These are phyloP conservation scores for Tubosaeta sp. DNA, from an alignment of 768 basidiomycete genomes.

Conservation along the genomic window DNA sequence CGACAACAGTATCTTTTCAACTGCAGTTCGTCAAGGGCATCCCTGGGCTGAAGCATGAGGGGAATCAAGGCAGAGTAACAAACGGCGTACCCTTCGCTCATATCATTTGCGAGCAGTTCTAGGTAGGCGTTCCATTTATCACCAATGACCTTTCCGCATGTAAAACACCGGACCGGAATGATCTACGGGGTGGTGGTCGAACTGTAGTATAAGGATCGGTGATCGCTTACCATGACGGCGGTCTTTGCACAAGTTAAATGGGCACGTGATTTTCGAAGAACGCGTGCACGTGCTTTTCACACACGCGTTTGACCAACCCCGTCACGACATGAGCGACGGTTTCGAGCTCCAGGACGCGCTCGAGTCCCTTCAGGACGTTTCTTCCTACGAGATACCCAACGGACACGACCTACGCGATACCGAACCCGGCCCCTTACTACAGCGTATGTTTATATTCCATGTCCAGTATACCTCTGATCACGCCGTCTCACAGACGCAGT, in stretches of 20 bases:
- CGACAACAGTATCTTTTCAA: conserved; percentile 94
- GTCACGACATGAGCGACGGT: conserved; percentile 30
- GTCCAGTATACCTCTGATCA: conserved; percentile 6
- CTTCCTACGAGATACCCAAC: conserved; percentile 60
- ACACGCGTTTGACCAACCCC: conserved; percentile 4
- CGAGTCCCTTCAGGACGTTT: conserved; percentile 55
- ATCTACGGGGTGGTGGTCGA: conserved; percentile 50
- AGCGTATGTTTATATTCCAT: conserved; percentile 40
- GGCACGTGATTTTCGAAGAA: neutral
- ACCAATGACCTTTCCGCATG: conserved; percentile 95
- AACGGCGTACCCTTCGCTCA: conserved; percentile 77
- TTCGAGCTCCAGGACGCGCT: conserved; percentile 84
- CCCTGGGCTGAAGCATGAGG: conserved; percentile 41
- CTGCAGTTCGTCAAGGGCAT: conserved; percentile 84
- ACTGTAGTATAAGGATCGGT: neutral
- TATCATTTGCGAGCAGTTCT: conserved; percentile 72
- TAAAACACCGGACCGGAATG: conserved; percentile 93
- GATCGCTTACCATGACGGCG: conserved; percentile 24
- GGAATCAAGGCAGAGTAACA: neutral
- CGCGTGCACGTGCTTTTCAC: conserved; percentile 26
- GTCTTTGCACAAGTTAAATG: neutral
- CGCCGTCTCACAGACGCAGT: conserved; percentile 57
- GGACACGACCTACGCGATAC: conserved; percentile 62
- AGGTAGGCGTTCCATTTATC: conserved; percentile 94
- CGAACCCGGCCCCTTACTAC: conserved; percentile 52